phyloP scores from a whole-genome alignment of 371 early-diverging fungal genomes.

The Rhizopus microsporus region DNA sequence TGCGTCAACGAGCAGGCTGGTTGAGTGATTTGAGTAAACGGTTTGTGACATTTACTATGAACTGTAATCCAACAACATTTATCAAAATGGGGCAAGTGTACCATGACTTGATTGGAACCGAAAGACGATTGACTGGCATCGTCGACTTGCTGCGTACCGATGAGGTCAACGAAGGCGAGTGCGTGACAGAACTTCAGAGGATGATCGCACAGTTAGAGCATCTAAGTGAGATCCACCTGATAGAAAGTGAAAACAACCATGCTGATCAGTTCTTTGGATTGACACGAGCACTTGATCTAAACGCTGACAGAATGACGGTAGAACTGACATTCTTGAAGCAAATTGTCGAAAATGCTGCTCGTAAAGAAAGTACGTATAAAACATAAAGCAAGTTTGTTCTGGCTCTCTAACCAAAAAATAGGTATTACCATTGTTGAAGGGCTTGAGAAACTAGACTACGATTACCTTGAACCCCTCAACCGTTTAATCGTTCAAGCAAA shows the following conservation, averaged over 20 bases:
- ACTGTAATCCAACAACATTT: conserved; percentile 72
- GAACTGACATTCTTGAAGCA: conserved; percentile 58
- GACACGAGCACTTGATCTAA: conserved; percentile 60
- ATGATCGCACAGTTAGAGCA: conserved; percentile 69
- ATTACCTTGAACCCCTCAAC: conserved; percentile 60
- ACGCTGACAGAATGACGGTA: conserved; percentile 67
- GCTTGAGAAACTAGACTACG: conserved; percentile 52
- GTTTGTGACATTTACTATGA: conserved; percentile 67
- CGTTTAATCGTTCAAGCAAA: conserved; percentile 60
- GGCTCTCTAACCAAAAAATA: conserved; percentile 1
- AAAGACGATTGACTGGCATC: conserved; percentile 67
- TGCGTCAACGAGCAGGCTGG: conserved; percentile 70
- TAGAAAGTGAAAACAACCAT: conserved; percentile 37
- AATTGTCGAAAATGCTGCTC: conserved; percentile 28
- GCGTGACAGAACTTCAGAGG: conserved; percentile 62
- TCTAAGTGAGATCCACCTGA: conserved; percentile 63
- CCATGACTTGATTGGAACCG: conserved; percentile 72
- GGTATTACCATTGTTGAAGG: conserved; percentile 46
- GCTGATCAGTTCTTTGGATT: conserved; percentile 57
- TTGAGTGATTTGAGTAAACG: conserved; percentile 66
- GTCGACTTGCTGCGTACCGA: conserved; percentile 75
- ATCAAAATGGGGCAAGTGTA: conserved; percentile 66
- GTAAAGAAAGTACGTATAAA: conserved; percentile 28
- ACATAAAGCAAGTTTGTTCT: not conserved
- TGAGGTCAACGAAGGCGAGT: conserved; percentile 65